Percentiles rank a stretch among this genome's conserved stretches.
Conservation (phyloP, 2,329 filamentous ascomycete genomes). For the Neofusicoccum parvum region DNA sequence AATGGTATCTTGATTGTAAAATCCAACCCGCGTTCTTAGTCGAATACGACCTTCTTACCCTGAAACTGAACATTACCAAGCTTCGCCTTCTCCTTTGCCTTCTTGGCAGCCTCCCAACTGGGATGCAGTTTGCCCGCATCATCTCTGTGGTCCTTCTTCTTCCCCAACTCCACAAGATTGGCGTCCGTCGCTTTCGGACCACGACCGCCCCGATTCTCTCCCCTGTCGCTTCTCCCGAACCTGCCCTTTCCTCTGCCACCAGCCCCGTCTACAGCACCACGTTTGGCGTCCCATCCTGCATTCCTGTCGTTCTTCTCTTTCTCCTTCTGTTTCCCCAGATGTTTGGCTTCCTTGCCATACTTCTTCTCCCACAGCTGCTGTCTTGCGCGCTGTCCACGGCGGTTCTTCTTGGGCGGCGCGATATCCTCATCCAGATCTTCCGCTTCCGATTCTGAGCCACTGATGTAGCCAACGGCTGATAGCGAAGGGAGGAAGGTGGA, state of each 20-base stretch:
- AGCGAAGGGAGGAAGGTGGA: conserved; percentile 74
- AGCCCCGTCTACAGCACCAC: conserved; percentile 50
- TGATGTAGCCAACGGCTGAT: conserved; percentile 76
- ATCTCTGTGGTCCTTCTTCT: conserved; percentile 36
- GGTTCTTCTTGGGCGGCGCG: conserved; percentile 66
- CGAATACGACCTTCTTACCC: conserved; percentile 66
- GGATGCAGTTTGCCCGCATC: conserved; percentile 62
- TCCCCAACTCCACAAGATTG: conserved; percentile 35
- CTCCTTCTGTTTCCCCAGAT: conserved; percentile 54
- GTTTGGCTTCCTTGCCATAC: conserved; percentile 71
- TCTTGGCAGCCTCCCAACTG: conserved; percentile 65
- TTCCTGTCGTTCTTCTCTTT: conserved; percentile 44
- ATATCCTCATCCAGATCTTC: conserved; percentile 59
- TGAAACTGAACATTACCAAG: conserved; percentile 49
- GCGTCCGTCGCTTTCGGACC: conserved; percentile 35
- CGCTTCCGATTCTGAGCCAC: conserved; percentile 65
- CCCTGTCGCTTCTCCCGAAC: conserved; percentile 27
- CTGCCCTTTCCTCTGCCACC: conserved; percentile 26
- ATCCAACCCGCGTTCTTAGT: conserved; percentile 41
- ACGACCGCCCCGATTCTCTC: conserved; percentile 27
- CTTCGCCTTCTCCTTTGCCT: conserved; percentile 58
- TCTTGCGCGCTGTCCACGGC: conserved; percentile 74
- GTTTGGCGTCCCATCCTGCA: conserved; percentile 60
- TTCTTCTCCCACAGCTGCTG: conserved; percentile 82
- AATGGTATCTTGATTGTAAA: conserved; percentile 9